A percentile compares a stretch with the other conserved stretches of the same genome.
Conservation (phyloP, 192 early-diverging fungal genomes). For the Kappamyces sp. region DNA sequence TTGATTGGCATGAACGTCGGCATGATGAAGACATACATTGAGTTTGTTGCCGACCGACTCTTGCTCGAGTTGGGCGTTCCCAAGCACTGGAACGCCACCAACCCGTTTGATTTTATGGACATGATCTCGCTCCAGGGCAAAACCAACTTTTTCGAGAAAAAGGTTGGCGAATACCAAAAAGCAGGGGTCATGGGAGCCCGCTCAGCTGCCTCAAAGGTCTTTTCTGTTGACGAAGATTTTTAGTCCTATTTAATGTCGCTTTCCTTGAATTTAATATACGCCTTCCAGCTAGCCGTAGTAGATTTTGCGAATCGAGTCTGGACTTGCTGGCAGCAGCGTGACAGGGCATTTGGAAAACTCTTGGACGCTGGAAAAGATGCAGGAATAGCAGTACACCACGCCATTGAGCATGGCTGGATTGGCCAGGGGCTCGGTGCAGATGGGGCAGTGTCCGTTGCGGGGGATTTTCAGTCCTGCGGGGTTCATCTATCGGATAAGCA, state of each 20-base stretch:
- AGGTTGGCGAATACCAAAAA: conserved; percentile 93
- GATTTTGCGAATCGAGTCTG: too few relatives aligned
- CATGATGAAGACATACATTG: conserved; percentile 95
- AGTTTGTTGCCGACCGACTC: conserved; percentile 96
- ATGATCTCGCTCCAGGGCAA: conserved; percentile 97
- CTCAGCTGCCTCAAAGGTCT: background rate
- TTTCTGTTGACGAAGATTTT: conserved; percentile 12
- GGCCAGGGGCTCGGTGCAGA: too few relatives aligned
- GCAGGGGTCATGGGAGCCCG: conserved; percentile 57
- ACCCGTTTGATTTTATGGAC: conserved; percentile 99
- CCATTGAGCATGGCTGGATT: too few relatives aligned
- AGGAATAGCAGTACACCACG: too few relatives aligned
- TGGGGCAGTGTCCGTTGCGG: too few relatives aligned
- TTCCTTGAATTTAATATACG: background rate
- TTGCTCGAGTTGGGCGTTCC: conserved; percentile 79
- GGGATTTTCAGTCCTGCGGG: too few relatives aligned
- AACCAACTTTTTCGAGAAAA: conserved; percentile 99
- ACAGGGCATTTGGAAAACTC: too few relatives aligned
- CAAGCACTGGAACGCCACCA: conserved; percentile 79
- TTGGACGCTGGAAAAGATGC: too few relatives aligned
- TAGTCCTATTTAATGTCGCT: background rate
- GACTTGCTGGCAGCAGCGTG: too few relatives aligned
- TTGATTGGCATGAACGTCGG: conserved; percentile 96
- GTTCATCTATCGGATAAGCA: too few relatives aligned
- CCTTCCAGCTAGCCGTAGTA: too few relatives aligned